Evolutionary conservation across 371 early-diverging fungal species (phyloP).

Genomic region (Saksenaea vasiformis): DNA sequence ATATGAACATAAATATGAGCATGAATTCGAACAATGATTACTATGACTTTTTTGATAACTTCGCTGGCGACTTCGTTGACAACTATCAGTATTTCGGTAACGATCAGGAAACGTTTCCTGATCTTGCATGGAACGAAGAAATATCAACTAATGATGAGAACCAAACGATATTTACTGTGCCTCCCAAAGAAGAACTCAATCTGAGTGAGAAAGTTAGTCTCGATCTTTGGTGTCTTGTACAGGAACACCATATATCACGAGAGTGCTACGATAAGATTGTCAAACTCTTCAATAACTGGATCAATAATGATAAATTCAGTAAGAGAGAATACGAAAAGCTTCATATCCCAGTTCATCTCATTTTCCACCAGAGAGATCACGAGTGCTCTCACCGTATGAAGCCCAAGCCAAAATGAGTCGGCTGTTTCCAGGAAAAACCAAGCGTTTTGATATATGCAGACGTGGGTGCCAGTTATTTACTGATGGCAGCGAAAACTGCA

Average conservation of each 20-base stretch:
- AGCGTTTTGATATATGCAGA: not conserved
- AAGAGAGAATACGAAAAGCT: not conserved
- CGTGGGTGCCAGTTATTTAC: not conserved
- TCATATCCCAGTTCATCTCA: not conserved
- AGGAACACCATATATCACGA: not conserved
- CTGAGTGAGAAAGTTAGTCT: not conserved
- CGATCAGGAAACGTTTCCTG: not conserved
- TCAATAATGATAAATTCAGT: not conserved
- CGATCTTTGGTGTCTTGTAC: not conserved
- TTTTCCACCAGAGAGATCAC: not conserved
- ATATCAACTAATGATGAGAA: not conserved
- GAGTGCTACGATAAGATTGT: not conserved
- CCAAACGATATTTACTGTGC: not conserved
- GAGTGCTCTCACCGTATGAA: not conserved
- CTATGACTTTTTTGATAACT: not conserved
- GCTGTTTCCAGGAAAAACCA: not conserved
- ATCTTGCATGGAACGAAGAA: not conserved
- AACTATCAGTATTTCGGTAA: not conserved
- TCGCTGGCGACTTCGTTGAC: not conserved
- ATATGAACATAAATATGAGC: not conserved
- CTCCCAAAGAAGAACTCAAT: not conserved
- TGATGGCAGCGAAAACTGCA: not conserved
- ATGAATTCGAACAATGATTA: not conserved
- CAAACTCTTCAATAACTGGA: not conserved
- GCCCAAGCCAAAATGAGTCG: not conserved